Conservation (phyloP, 1,284 basidiomycete genomes). For the Boletellus sp. region DNA sequence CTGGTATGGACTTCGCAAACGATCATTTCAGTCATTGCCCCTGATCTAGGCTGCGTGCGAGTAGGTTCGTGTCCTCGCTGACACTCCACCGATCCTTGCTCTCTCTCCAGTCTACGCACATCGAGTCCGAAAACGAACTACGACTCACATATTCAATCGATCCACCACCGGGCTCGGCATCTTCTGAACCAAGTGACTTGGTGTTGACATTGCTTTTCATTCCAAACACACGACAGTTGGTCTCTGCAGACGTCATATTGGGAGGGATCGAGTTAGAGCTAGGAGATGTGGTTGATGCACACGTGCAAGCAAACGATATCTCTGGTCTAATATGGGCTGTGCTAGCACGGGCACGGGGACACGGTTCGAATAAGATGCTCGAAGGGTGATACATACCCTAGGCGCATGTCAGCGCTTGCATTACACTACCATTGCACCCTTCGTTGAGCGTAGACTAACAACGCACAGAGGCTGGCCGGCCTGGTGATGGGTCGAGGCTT, state of each 20-base stretch:
- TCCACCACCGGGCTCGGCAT: conserved; percentile 18
- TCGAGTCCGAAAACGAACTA: conserved; percentile 71
- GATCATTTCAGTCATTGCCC: background rate
- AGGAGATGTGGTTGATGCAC: conserved; percentile 58
- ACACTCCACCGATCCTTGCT: conserved; percentile 60
- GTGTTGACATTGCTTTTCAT: conserved; percentile 60
- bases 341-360: conserved; percentile 41
- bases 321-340: conserved; percentile 68
- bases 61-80: conserved; percentile 68
- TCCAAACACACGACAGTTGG: conserved; percentile 62
- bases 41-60: background rate
- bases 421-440: too few relatives aligned
- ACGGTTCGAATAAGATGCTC: background rate
- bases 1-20: conserved; percentile 44
- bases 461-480: too few relatives aligned
- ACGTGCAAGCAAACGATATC: conserved; percentile 67
- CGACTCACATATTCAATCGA: conserved; percentile 60
- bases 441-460: too few relatives aligned
- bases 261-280: conserved; percentile 51
- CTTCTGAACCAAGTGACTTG: conserved; percentile 31
- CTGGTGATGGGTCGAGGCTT: too few relatives aligned
- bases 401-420: too few relatives aligned
- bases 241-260: conserved; percentile 50
- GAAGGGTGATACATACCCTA: background rate
- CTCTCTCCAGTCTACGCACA: conserved; percentile 56